These are phyloP conservation scores for Globisporangium paroecandrum DNA, from an alignment of 352 stramenopile genomes.

Conservation along the genomic window DNA sequence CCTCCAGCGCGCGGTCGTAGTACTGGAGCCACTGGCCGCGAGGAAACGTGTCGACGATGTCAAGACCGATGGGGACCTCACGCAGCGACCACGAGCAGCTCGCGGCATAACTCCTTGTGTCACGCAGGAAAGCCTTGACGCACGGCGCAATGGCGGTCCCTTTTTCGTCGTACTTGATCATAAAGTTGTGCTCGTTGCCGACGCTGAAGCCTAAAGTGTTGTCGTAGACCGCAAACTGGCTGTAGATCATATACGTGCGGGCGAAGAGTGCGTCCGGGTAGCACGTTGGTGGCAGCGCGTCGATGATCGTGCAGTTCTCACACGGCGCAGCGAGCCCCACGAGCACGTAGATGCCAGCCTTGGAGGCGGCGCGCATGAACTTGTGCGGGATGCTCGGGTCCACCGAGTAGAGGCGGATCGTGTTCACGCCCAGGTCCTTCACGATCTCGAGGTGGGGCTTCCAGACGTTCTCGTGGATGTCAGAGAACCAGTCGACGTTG, in stretches of 20 bases:
- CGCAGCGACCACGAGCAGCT: constrained; percentile 29
- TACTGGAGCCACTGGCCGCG: constrained; percentile 38
- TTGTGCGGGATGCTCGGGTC: constrained; percentile 31
- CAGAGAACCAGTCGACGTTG: constrained; percentile 53
- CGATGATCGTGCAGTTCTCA: constrained; percentile 32
- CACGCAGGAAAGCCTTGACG: constrained; percentile 43
- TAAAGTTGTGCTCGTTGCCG: constrained; percentile 51
- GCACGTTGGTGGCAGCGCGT: constrained; percentile 36
- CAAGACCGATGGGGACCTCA: constrained; percentile 41
- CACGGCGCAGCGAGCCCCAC: constrained; percentile 42
- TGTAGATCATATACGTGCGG: constrained; percentile 45
- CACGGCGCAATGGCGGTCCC: constrained; percentile 37
- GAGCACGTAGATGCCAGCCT: constrained; percentile 54
- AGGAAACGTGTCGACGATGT: constrained; percentile 39
- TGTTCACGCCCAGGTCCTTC: background rate
- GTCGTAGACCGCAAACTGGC: constrained; percentile 57
- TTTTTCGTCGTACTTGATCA: constrained; percentile 17
- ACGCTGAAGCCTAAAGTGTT: constrained; percentile 49
- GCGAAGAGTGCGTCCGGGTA: constrained; percentile 41
- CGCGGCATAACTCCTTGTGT: constrained; percentile 35
- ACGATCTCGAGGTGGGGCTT: constrained; percentile 39
- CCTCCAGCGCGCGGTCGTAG: constrained; percentile 38
- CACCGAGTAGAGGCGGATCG: too few species aligned
- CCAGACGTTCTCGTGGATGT: constrained; percentile 53
- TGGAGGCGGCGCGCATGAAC: constrained; percentile 62